Base-by-base conservation (phyloP, 2,329 filamentous ascomycete genomes). In the Cryphonectria nitschkei region DNA sequence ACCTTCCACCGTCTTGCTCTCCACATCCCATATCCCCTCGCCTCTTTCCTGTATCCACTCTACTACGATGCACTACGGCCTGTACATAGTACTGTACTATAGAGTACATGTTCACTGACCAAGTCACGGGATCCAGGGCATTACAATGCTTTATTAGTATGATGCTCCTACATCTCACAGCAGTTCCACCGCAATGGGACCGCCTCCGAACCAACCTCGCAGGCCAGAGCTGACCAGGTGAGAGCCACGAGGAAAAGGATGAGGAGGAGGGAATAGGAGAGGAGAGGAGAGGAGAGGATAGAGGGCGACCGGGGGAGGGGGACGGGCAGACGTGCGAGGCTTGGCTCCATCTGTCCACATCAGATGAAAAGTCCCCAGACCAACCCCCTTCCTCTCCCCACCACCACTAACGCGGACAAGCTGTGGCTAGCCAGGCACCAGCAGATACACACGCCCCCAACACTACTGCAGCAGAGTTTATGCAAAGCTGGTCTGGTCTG, bases 401-500 rank as follows among this genome's bases (percentile, higher is more conserved):
- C 46, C 46, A 50, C 19, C 46, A 50, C 46, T 19, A n/a, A 19
- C 19, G 46, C 2, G 46, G 22, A n/a, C 46, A 50, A 50, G 46
- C 46, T 50, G 46, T 50, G 46, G 46, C 22, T n/a, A 32, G 52
- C 52, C 54, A 58, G 54, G 54, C 54, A 32, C 54, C 54, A 32
- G 26, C 54, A 32, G 54, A 58, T 58, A 61, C 58, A 61, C 58
- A 39, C 58, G 58, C 58, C 58, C 58, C 58, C 58, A 61, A 61
- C 58, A 61, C 58, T 61, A 61, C 58, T 61, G 58, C 58, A 61
- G 32, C 58, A 61, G 19, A 61, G 58, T 61, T 61, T 32, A 61
- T 61, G 58, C 58, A 61, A 6, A 37, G 32, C 34, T 34, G 16
- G 34, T 11, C 34, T 34, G 16, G 34, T 11, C 34, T 34, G 39